Percentiles rank a stretch among this genome's conserved stretches.
Conservation (phyloP, 805 yeast species). For the Brettanomyces custersianus region DNA sequence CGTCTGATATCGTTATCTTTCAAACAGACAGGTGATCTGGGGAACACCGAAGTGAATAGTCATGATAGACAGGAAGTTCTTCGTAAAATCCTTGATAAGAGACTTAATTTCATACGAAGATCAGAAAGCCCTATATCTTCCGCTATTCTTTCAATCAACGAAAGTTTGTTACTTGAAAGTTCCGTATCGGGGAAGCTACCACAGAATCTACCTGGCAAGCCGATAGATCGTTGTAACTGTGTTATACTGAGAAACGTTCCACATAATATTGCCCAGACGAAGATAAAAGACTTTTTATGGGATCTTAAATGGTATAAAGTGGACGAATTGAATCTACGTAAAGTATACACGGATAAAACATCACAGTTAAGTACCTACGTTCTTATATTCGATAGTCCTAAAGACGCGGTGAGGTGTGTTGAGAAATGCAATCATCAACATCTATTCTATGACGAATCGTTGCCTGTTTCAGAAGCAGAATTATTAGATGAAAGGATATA, state of each 20-base stretch:
- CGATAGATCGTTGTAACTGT: slow-evolving; percentile 15
- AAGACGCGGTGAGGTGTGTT: slow-evolving; percentile 43
- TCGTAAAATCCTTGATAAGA: not conserved
- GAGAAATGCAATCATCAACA: slow-evolving; percentile 41
- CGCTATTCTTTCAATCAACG: not conserved
- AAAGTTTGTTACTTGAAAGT: not conserved
- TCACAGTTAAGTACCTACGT: slow-evolving; percentile 22
- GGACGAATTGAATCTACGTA: slow-evolving; percentile 12
- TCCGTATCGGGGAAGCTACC: slow-evolving; percentile 1
- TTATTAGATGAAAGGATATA: slow-evolving; percentile 12
- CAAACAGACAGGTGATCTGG: not conserved
- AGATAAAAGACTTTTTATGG: slow-evolving; percentile 35
- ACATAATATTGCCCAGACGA: slow-evolving; percentile 27
- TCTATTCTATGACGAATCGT: slow-evolving; percentile 18
- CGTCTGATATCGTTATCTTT: not conserved
- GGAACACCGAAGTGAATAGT: too few relatives aligned
- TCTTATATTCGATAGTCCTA: slow-evolving; percentile 34
- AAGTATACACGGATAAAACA: slow-evolving; percentile 5
- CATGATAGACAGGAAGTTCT: not conserved
- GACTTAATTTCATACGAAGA: not conserved
- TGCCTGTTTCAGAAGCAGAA: slow-evolving; percentile 28
- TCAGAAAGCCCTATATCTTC: not conserved
- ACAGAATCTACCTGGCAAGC: not conserved
- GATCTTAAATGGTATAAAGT: slow-evolving; percentile 34
- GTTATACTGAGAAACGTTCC: slow-evolving; percentile 40